These are phyloP conservation scores for Talaromyces stipitatus DNA, from an alignment of 495 filamentous ascomycete genomes.

Conservation along the genomic window DNA sequence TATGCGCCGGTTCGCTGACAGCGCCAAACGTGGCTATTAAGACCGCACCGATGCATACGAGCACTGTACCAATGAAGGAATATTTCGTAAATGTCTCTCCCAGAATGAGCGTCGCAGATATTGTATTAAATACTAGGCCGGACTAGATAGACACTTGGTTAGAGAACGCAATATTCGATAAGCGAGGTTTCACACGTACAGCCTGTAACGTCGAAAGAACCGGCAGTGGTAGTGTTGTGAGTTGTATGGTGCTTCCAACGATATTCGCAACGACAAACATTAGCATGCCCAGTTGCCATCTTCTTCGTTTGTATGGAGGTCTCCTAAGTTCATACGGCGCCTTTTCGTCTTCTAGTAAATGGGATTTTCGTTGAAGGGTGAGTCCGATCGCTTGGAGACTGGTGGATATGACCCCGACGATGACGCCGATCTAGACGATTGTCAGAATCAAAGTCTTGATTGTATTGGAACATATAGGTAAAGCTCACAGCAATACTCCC, in stretches of 20 bases:
- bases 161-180: neutral
- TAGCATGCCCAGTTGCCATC: constrained; percentile 96
- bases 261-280: constrained; percentile 96
- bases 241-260: constrained; percentile 91
- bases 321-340: constrained; percentile 66
- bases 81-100: constrained; percentile 89
- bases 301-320: constrained; percentile 80
- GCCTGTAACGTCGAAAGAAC: constrained; percentile 94
- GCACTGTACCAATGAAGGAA: constrained; percentile 78
- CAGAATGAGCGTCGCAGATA: constrained; percentile 89
- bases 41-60: constrained; percentile 79
- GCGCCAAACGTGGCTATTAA: constrained; percentile 92
- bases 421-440: constrained; percentile 65
- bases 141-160: constrained; percentile 38
- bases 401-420: constrained; percentile 88
- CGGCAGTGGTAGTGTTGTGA: constrained; percentile 90
- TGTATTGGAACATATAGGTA: neutral
- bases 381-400: constrained; percentile 91
- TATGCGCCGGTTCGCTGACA: constrained; percentile 91
- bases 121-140: constrained; percentile 95
- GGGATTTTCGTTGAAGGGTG: constrained; percentile 97
- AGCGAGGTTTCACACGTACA: constrained; percentile 29
- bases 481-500: constrained; percentile 75
- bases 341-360: constrained; percentile 95
- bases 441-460: neutral